Base-by-base conservation (phyloP, 768 basidiomycete genomes). In the Leucocoprinus leucothites region DNA sequence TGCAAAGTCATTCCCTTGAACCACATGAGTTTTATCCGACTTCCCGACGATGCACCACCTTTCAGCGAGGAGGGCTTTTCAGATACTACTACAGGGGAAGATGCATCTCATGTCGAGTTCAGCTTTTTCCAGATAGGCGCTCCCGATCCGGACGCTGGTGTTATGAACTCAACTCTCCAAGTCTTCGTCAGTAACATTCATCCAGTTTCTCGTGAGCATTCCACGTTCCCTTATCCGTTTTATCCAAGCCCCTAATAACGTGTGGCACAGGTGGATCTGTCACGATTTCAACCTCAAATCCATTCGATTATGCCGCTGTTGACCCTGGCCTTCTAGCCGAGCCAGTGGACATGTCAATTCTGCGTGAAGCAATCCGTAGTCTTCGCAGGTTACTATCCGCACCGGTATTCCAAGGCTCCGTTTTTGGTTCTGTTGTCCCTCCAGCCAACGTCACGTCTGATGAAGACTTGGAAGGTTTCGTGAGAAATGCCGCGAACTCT, bases 101-200 rank as follows among this genome's bases (percentile, higher is more conserved):
- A 59, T 18, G 44, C 52, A 1, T 31, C 58, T 11, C 60, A 61
- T 22, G 36, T 61, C 22, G 60, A 61, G 40, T 50, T 61, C 46
- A 21, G 53, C 9, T 59, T 61, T 38, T 45, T 44, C 13, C 40
- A 50, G 31, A 57, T 56, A 16, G 28, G 46, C 25, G 26, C 25
- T 9, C 48, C 41, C 0, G 40, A 19, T 2, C 45, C 53, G 18
- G 38, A 46, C 2, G 28, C 40, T 16, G 47, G 34, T 22, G 26
- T 48, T 9, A 6, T 22, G 9, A 42, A 31, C n/a, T 9, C 24
- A 3, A 44, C 31, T 6, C 13, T 53, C 28, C 51, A 53, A 28
- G n/a, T 53, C 7, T 7, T 9, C 8, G 31, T 35, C 5, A 38
- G 34, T 24, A 53, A 44, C 35, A 18, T 60, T 16, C 53, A 60